phyloP scores from a whole-genome alignment of 768 basidiomycete species.

The Termitomyces sp. region DNA sequence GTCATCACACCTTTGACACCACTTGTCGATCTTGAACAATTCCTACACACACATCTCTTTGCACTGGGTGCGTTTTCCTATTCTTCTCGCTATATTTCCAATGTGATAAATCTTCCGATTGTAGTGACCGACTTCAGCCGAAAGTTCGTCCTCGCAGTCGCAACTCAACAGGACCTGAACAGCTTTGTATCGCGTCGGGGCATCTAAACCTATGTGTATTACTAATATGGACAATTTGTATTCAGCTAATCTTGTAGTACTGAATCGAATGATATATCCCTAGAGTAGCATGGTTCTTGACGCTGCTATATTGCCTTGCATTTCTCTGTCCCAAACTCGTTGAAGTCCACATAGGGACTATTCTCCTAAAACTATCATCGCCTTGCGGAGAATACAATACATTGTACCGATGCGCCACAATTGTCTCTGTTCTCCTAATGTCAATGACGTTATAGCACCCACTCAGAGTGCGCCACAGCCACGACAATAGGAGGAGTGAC shows the following conservation, averaged over 20 bases:
- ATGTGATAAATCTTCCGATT: not conserved
- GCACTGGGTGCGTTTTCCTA: conserved; percentile 52
- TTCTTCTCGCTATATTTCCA: not conserved
- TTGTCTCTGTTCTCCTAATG: not conserved
- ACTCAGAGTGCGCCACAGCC: conserved; percentile 4
- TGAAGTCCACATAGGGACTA: not conserved
- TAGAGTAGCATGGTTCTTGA: not conserved
- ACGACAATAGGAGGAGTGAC: conserved; percentile 1
- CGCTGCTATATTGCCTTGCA: not conserved
- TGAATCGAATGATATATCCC: not conserved
- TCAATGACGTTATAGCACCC: not conserved
- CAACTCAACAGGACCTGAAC: conserved; percentile 72
- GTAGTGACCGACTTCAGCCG: conserved; percentile 78
- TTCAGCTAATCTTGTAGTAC: not conserved
- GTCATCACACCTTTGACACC: conserved; percentile 78
- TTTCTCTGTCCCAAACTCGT: not conserved
- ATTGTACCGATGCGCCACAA: not conserved
- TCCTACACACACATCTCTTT: conserved; percentile 67
- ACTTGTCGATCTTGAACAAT: conserved; percentile 75
- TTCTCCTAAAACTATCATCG: not conserved
- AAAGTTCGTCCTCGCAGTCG: conserved; percentile 81
- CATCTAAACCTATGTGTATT: conserved; percentile 16
- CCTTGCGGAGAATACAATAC: not conserved
- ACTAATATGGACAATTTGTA: not conserved
- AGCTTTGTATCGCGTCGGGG: conserved; percentile 51